These are phyloP conservation scores for Vaccinium corymbosum DNA, from an alignment of 148 eudicot genomes.

Conservation along the genomic window DNA sequence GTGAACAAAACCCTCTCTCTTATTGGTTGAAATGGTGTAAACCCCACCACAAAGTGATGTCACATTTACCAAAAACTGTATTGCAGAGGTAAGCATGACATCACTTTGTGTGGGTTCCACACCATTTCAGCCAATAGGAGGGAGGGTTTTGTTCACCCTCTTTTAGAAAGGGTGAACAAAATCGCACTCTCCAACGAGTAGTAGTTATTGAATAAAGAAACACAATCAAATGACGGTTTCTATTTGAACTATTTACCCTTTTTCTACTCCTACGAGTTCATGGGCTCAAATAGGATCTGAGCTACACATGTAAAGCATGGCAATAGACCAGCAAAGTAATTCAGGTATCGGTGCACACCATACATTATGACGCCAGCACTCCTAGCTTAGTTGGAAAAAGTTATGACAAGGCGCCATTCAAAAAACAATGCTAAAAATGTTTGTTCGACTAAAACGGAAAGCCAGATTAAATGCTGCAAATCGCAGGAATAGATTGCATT, in stretches of 20 bases:
- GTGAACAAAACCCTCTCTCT: no score
- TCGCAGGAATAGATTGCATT: background rate
- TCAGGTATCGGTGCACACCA: background rate
- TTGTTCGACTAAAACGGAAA: background rate
- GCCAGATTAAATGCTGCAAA: background rate
- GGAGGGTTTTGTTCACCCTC: no score
- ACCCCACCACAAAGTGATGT: no score
- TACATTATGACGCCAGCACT: background rate
- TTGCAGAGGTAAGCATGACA: no score
- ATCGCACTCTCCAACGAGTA: background rate
- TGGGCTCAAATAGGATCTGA: background rate
- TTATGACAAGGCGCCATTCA: background rate
- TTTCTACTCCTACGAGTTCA: background rate
- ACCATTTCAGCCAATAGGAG: no score
- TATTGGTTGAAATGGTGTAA: no score
- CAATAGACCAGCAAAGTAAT: background rate
- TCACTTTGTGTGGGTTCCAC: no score
- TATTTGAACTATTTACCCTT: background rate
- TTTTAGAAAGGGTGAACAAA: no score
- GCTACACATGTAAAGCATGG: background rate
- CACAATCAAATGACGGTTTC: background rate
- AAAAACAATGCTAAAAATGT: background rate
- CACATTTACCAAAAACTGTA: no score
- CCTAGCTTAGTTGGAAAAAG: background rate
- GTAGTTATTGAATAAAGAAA: background rate